phyloP scores from a whole-genome alignment of 352 stramenopile genomes.

The Blastocystis sp. region DNA sequence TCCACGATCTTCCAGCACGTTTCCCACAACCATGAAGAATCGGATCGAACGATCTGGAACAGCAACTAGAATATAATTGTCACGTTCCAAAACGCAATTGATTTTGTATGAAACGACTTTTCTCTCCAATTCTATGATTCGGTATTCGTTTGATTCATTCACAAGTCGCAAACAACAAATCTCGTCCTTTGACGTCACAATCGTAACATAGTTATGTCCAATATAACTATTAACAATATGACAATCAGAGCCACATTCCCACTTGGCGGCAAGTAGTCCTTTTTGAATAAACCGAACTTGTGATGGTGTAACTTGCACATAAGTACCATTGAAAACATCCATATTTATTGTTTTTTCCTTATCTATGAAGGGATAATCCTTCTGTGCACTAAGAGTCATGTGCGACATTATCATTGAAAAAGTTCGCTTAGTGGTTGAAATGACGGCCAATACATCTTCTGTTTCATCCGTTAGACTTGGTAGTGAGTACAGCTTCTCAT shows the following conservation, averaged over 20 bases:
- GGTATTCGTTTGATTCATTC: not conserved
- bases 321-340: not conserved
- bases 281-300: not conserved
- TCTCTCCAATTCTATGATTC: conserved; percentile 30
- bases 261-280: not conserved
- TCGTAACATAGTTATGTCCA: not conserved
- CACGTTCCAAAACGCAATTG: conserved; percentile 9
- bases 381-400: not conserved
- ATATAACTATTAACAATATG: not conserved
- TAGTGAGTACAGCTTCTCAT: not conserved
- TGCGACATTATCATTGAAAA: not conserved
- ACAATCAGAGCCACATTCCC: not conserved
- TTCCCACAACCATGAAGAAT: not conserved
- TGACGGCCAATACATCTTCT: not conserved
- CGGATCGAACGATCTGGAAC: not conserved
- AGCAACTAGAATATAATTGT: not conserved
- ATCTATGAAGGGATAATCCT: not conserved
- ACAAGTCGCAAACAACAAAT: not conserved
- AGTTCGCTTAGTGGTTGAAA: not conserved
- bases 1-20: not conserved
- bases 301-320: conserved; percentile 9
- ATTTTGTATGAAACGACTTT: not conserved
- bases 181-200: not conserved
- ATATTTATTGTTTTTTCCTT: not conserved
- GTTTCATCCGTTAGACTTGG: not conserved